Percentiles rank a stretch among this genome's conserved stretches.
phyloP scores from a whole-genome alignment of 2,329 filamentous ascomycete species.

The Scortechinia acanthostroma region DNA sequence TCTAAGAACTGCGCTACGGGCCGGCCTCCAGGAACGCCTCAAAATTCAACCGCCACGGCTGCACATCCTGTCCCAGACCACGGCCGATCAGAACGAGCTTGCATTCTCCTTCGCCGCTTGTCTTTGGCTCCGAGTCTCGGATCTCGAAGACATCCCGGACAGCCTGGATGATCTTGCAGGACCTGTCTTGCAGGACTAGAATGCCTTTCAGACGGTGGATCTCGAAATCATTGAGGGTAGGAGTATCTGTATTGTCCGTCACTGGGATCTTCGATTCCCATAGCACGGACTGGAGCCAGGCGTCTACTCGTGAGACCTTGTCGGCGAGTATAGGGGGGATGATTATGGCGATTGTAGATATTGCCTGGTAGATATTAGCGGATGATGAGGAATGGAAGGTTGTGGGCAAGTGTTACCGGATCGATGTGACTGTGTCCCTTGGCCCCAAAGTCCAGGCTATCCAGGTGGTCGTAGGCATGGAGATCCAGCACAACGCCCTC shows the following conservation, averaged over 20 bases:
- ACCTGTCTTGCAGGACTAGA: conserved; percentile 46
- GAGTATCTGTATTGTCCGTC: conserved; percentile 13
- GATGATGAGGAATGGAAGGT: too few species aligned
- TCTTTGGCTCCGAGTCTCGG: conserved; percentile 43
- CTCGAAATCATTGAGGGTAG: too few species aligned
- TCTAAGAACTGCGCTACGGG: too few species aligned
- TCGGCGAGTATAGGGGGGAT: conserved; percentile 48
- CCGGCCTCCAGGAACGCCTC: background rate
- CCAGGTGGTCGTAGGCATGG: conserved; percentile 83
- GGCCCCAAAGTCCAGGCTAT: conserved; percentile 59
- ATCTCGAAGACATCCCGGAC: conserved; percentile 93
- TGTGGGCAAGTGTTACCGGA: conserved; percentile 60
- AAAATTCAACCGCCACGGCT: background rate
- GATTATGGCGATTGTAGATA: conserved; percentile 72
- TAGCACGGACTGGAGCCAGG: conserved; percentile 74
- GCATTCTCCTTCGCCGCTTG: conserved; percentile 16
- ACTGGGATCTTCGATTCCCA: conserved; percentile 69
- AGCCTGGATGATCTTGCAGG: conserved; percentile 73
- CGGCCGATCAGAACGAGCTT: conserved; percentile 62
- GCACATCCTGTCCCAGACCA: background rate
- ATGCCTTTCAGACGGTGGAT: conserved; percentile 85
- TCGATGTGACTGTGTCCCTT: conserved; percentile 90
- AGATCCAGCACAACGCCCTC: conserved; percentile 84
- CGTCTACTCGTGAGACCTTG: conserved; percentile 62
- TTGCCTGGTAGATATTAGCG: too few species aligned